Evolutionary conservation across 352 stramenopile species (phyloP).

Genomic region (Globisporangium viniferum): DNA sequence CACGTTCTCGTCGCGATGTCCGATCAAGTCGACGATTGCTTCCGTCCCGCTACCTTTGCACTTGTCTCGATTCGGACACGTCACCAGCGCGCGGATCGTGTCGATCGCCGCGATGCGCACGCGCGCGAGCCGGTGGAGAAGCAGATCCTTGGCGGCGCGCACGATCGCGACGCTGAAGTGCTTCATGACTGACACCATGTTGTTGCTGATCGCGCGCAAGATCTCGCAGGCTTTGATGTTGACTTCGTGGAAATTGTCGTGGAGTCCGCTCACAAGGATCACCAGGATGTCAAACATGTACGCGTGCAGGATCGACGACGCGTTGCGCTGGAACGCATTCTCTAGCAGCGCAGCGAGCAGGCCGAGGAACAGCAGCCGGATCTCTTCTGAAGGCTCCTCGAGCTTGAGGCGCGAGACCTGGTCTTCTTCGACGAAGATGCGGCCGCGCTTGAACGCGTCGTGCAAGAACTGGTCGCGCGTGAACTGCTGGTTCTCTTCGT

Average conservation of each 20-base stretch:
- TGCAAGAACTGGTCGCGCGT: slow-evolving; percentile 64
- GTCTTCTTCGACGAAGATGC: slow-evolving; percentile 50
- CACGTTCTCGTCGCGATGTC: slow-evolving; percentile 95
- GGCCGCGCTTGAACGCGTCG: slow-evolving; percentile 69
- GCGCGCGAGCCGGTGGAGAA: slow-evolving; percentile 88
- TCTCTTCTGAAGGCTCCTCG: slow-evolving; percentile 72
- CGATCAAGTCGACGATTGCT: slow-evolving; percentile 93
- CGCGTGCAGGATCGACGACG: slow-evolving; percentile 73
- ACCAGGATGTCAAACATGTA: slow-evolving; percentile 81
- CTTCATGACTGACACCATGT: slow-evolving; percentile 92
- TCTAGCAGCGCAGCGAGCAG: slow-evolving; percentile 50
- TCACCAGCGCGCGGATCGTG: slow-evolving; percentile 79
- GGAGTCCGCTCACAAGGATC: slow-evolving; percentile 59
- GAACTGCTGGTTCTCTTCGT: slow-evolving; percentile 77
- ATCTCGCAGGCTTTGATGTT: slow-evolving; percentile 71
- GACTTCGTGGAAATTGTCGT: slow-evolving; percentile 87
- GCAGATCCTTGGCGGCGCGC: slow-evolving; percentile 69
- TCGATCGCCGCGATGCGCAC: slow-evolving; percentile 87
- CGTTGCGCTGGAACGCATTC: slow-evolving; percentile 44
- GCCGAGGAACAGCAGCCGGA: slow-evolving; percentile 58
- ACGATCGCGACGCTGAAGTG: slow-evolving; percentile 91
- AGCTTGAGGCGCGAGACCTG: slow-evolving; percentile 41
- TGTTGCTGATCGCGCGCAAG: slow-evolving; percentile 40
- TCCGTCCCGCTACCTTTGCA: slow-evolving; percentile 93
- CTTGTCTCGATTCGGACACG: slow-evolving; percentile 87